These are phyloP conservation scores for Massariosphaeria phaeospora DNA, from an alignment of 495 filamentous ascomycete species.

Conservation along the genomic window DNA sequence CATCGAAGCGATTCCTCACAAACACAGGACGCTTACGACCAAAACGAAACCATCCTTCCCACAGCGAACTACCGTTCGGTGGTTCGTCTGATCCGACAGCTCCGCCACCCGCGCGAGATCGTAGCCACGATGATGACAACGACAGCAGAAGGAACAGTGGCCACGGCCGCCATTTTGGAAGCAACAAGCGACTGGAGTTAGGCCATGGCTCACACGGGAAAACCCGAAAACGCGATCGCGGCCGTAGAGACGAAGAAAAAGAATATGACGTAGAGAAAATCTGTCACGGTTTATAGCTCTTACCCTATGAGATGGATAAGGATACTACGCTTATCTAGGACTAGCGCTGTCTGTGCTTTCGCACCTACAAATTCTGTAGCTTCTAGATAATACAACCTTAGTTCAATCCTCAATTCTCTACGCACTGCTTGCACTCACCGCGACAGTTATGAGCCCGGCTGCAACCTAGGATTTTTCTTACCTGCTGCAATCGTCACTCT, in stretches of 20 bases:
- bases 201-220: background rate
- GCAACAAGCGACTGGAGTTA: constrained; percentile 4
- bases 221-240: background rate
- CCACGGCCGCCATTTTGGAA: constrained; percentile 1
- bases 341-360: no score
- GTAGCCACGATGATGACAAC: constrained; percentile 4
- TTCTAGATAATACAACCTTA: no score
- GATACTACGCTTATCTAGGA: no score
- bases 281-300: no score
- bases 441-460: no score
- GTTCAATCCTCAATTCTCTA: no score
- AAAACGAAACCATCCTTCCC: constrained; percentile 2
- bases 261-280: no score
- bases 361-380: no score
- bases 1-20: constrained; percentile 6
- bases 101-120: background rate
- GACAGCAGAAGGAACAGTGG: background rate
- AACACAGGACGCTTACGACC: background rate
- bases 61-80: background rate
- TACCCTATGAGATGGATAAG: no score
- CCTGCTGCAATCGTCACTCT: no score
- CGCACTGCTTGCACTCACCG: no score
- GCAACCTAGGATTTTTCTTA: no score
- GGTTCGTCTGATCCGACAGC: background rate
- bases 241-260: background rate